Evolutionary conservation across 116 monocot species (phyloP).

Genomic region (Dioscorea cayenensis): DNA sequence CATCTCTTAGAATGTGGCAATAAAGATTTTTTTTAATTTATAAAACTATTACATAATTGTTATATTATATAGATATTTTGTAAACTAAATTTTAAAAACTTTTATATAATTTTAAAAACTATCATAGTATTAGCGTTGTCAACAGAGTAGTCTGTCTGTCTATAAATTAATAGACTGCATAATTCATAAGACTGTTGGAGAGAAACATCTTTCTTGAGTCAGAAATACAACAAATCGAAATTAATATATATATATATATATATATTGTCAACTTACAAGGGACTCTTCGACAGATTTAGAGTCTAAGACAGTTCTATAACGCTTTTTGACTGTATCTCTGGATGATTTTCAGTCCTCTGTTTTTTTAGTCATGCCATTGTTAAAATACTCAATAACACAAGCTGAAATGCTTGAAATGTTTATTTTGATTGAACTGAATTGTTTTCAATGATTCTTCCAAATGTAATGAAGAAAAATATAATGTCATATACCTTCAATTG

Average conservation of each 20-base stretch:
- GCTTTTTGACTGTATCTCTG: conserved; percentile 30
- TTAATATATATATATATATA: too few species aligned
- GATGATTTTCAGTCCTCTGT: conserved; percentile 10
- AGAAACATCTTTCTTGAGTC: too few species aligned
- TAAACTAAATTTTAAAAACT: too few species aligned
- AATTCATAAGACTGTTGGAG: too few species aligned
- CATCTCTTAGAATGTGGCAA: too few species aligned
- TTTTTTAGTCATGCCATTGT: conserved; percentile 16
- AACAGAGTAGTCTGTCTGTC: too few species aligned
- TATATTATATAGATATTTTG: too few species aligned
- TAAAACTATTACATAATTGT: too few species aligned
- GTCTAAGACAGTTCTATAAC: conserved; percentile 57
- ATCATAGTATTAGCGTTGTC: too few species aligned
- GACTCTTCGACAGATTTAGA: conserved; percentile 72
- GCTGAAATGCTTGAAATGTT: conserved; percentile 25
- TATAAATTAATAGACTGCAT: too few species aligned
- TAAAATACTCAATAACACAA: conserved; percentile 54
- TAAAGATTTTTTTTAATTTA: too few species aligned
- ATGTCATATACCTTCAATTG: conserved; percentile 48
- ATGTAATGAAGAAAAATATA: not conserved
- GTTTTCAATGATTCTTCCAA: not conserved
- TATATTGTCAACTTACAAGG: conserved; percentile 38
- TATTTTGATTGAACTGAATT: conserved; percentile 2
- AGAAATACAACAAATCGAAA: not conserved
- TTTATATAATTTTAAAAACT: too few species aligned